Conservation (phyloP, 2,329 filamentous ascomycete genomes). For the Tolypocladium guangdongense region DNA sequence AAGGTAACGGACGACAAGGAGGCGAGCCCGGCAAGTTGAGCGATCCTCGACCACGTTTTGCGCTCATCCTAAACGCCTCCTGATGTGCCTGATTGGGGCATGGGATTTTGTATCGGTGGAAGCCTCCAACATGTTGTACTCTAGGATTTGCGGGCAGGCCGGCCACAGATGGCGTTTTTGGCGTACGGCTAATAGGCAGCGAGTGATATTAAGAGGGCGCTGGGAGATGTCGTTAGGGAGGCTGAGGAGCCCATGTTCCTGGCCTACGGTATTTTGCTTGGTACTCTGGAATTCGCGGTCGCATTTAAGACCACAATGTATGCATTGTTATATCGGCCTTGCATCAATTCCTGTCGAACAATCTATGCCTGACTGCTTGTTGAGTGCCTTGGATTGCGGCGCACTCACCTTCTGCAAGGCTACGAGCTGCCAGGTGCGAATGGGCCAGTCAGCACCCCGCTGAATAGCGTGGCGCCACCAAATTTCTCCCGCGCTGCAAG, state of each 20-base stretch:
- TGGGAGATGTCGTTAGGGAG: neutral
- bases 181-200: conserved; percentile 5
- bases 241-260: neutral
- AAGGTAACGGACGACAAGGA: conserved; percentile 14
- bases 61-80: neutral
- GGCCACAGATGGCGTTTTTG: conserved; percentile 7
- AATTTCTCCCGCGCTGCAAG: neutral
- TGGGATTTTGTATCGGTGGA: neutral
- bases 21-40: conserved; percentile 8
- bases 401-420: neutral
- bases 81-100: neutral
- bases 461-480: neutral
- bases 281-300: neutral
- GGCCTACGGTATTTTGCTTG: neutral
- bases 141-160: neutral
- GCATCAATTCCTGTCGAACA: neutral
- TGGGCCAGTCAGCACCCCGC: neutral
- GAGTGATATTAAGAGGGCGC: conserved; percentile 1
- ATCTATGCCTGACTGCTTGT: neutral
- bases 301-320: neutral
- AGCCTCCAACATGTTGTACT: neutral
- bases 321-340: neutral
- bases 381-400: neutral
- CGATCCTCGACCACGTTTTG: neutral
- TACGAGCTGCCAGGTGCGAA: neutral